phyloP scores from a whole-genome alignment of 768 basidiomycete genomes.

The Paxillus ammoniavirescens region DNA sequence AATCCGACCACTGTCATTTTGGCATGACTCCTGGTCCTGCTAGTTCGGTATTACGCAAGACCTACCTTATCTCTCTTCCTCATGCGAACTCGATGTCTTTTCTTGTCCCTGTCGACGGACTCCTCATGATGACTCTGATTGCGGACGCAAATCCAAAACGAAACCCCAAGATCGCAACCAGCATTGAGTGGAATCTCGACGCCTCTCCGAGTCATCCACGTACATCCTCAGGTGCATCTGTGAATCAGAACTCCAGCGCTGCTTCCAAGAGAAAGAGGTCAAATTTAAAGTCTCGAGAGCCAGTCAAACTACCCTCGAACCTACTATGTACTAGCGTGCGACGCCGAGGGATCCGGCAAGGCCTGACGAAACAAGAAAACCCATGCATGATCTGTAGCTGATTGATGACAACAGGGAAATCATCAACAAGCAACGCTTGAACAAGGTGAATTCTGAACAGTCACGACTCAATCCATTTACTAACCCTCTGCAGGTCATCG shows the following conservation, averaged over 20 bases:
- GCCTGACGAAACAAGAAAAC: conserved; percentile 6
- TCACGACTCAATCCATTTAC: background rate
- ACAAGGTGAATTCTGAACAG: conserved; percentile 43
- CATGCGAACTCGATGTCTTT: conserved; percentile 23
- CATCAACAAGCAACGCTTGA: conserved; percentile 44
- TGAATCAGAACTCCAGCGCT: background rate
- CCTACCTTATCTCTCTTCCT: conserved; percentile 8
- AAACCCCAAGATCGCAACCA: conserved; percentile 28
- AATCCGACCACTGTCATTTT: no score
- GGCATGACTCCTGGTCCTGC: no score
- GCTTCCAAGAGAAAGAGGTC: conserved; percentile 32
- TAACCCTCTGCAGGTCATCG: conserved; percentile 44
- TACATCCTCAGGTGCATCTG: conserved; percentile 10
- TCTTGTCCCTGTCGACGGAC: conserved; percentile 27
- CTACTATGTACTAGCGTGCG: conserved; percentile 17
- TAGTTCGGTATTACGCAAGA: no score
- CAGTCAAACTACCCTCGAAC: conserved; percentile 16
- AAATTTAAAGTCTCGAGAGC: conserved; percentile 34
- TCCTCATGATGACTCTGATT: conserved; percentile 26
- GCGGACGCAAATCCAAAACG: conserved; percentile 30
- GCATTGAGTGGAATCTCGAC: conserved; percentile 18
- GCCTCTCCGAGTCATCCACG: conserved; percentile 9
- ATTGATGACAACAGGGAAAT: conserved; percentile 48
- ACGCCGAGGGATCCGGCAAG: conserved; percentile 27
- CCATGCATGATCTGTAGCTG: conserved; percentile 23